A percentile compares a stretch with the other conserved stretches of the same genome.
These are phyloP conservation scores for Cucumis sativus DNA, from an alignment of 306 rosid genomes.

Conservation along the genomic window DNA sequence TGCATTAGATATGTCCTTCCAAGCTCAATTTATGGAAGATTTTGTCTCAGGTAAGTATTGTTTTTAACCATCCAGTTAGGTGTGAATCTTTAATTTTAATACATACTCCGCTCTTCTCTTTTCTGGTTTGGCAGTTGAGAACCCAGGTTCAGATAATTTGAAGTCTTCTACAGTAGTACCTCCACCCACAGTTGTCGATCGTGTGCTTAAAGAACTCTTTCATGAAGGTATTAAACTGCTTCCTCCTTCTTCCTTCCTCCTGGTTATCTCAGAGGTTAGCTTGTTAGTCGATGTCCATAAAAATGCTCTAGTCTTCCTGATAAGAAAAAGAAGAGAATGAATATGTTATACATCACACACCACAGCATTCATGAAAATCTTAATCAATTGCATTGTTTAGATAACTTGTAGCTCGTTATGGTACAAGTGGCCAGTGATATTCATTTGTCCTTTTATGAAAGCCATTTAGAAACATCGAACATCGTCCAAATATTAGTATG, in stretches of 20 bases:
- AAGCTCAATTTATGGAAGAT: conserved; percentile 88
- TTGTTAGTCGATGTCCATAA: conserved; percentile 6
- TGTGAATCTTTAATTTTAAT: not conserved
- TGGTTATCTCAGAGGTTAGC: not conserved
- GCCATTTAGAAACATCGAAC: not conserved
- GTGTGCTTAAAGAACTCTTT: conserved; percentile 83
- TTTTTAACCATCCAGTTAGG: not conserved
- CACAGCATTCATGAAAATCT: not conserved
- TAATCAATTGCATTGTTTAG: not conserved
- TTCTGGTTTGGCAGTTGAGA: conserved; percentile 54
- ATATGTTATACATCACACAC: not conserved
- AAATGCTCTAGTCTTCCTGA: not conserved
- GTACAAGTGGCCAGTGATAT: not conserved
- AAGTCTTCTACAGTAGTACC: conserved; percentile 66
- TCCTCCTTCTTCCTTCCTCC: not conserved
- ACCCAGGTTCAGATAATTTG: conserved; percentile 51
- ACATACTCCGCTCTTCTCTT: conserved; percentile 11
- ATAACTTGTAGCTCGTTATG: not conserved
- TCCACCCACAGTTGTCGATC: conserved; percentile 83
- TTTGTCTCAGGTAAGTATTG: conserved; percentile 75
- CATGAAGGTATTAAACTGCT: conserved; percentile 43
- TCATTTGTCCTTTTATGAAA: not conserved
- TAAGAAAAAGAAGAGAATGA: not conserved
- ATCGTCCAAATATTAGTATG: not conserved
- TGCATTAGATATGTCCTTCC: conserved; percentile 69